phyloP scores from a whole-genome alignment of 371 early-diverging fungal species.

The Rhizopus stolonifer region DNA sequence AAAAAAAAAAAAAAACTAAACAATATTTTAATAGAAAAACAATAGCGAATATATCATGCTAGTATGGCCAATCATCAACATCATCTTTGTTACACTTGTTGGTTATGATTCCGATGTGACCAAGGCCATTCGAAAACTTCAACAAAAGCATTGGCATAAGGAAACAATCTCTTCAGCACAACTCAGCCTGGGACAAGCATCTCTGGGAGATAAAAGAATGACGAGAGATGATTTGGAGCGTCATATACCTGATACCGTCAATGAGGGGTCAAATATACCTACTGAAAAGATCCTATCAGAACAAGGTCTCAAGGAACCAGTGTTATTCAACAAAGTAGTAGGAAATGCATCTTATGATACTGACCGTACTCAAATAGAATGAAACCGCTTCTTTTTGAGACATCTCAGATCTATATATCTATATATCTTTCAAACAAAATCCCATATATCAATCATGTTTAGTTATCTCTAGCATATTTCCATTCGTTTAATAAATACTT shows the following conservation, averaged over 20 bases:
- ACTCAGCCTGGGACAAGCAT: background rate
- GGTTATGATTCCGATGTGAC: constrained; percentile 48
- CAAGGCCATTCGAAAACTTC: constrained; percentile 25
- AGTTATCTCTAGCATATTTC: too few species aligned
- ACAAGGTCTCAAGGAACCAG: background rate
- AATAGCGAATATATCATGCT: constrained; percentile 24
- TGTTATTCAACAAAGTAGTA: background rate
- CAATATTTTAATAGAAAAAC: constrained; percentile 11
- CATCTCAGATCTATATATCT: too few species aligned
- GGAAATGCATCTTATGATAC: background rate
- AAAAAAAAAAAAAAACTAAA: too few species aligned
- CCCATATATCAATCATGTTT: too few species aligned
- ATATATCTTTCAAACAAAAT: too few species aligned
- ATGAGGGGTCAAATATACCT: background rate
- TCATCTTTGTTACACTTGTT: constrained; percentile 31
- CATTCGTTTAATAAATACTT: too few species aligned
- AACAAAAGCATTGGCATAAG: constrained; percentile 17
- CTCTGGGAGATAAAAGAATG: background rate
- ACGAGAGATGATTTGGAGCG: background rate
- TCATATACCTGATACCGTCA: background rate
- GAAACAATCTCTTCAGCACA: background rate
- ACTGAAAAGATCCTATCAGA: background rate
- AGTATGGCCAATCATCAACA: constrained; percentile 42
- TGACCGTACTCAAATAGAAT: background rate
- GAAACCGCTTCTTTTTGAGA: too few species aligned